phyloP scores from a whole-genome alignment of 2,329 filamentous ascomycete species.

The Paecilomyces formosus region DNA sequence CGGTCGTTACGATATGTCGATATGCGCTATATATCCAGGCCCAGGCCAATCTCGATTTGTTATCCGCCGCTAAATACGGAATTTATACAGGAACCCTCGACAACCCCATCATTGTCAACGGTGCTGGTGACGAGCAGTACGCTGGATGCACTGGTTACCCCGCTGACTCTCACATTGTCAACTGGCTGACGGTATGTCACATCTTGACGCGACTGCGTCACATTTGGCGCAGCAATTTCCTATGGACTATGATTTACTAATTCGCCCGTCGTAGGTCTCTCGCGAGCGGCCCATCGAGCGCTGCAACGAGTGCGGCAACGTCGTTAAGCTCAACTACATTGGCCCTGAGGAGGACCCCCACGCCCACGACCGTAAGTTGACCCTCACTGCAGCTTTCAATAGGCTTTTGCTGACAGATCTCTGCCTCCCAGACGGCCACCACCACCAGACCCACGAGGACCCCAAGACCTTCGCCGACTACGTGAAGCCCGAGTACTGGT shows the following conservation, averaged over 20 bases:
- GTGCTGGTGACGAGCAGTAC: constrained; percentile 93
- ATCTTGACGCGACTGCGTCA: constrained; percentile 8
- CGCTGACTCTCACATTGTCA: constrained; percentile 81
- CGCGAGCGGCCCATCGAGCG: constrained; percentile 87
- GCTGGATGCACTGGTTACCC: constrained; percentile 92
- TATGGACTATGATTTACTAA: not conserved
- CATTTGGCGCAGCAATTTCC: not conserved
- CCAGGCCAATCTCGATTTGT: not conserved
- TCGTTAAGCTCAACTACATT: constrained; percentile 97
- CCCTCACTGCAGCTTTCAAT: not conserved
- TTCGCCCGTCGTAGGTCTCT: constrained; percentile 53
- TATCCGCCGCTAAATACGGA: constrained; percentile 1
- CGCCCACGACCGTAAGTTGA: constrained; percentile 42
- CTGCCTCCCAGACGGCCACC: constrained; percentile 32
- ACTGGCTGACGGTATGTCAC: constrained; percentile 75
- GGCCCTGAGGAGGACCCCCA: constrained; percentile 69
- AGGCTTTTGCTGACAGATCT: not conserved
- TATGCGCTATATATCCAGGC: not conserved
- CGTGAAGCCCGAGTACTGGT: constrained; percentile 91
- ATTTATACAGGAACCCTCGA: constrained; percentile 65
- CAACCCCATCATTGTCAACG: constrained; percentile 83
- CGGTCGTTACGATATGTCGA: not conserved
- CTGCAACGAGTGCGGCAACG: constrained; percentile 92
- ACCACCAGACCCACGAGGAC: constrained; percentile 58
- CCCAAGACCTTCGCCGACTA: constrained; percentile 96